A percentile compares a stretch with the other conserved stretches of the same genome.
Conservation (phyloP, 495 filamentous ascomycete species). For the Annulohypoxylon nitens region DNA sequence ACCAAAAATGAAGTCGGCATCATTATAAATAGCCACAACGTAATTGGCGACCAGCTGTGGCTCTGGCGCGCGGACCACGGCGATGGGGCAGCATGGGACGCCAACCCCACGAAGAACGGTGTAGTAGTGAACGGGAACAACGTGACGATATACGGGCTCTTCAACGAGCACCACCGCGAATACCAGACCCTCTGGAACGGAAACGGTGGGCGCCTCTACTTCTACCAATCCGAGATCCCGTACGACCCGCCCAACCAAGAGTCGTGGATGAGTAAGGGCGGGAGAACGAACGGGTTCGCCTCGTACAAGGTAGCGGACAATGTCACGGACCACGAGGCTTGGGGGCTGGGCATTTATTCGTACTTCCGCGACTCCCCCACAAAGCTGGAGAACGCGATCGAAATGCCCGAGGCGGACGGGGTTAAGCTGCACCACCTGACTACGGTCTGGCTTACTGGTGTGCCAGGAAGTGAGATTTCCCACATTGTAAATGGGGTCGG, state of each 20-base stretch:
- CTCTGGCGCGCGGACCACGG: conserved; percentile 53
- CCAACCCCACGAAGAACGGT: conserved; percentile 50
- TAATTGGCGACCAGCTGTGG: conserved; percentile 52
- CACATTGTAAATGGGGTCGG: conserved; percentile 49
- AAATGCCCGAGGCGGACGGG: conserved; percentile 42
- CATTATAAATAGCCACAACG: conserved; percentile 49
- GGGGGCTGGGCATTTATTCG: conserved; percentile 51
- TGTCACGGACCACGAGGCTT: conserved; percentile 48
- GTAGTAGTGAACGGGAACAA: conserved; percentile 50
- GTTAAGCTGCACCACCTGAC: conserved; percentile 50
- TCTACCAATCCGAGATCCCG: conserved; percentile 53
- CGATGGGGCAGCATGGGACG: conserved; percentile 46
- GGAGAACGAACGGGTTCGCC: conserved; percentile 47
- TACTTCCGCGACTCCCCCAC: conserved; percentile 53
- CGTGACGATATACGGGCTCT: conserved; percentile 51
- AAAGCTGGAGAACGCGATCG: conserved; percentile 52
- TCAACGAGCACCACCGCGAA: conserved; percentile 53
- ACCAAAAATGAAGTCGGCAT: conserved; percentile 50
- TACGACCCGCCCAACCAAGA: conserved; percentile 51
- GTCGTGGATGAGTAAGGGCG: conserved; percentile 46
- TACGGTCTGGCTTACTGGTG: conserved; percentile 48
- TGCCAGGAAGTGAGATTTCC: conserved; percentile 46
- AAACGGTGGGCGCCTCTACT: conserved; percentile 50
- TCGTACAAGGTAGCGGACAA: conserved; percentile 51
- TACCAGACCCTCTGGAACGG: conserved; percentile 53